A percentile compares a stretch with the other conserved stretches of the same genome.
These are phyloP conservation scores for Zygosaccharomyces siamensis DNA, from an alignment of 805 yeast genomes.

Conservation along the genomic window DNA sequence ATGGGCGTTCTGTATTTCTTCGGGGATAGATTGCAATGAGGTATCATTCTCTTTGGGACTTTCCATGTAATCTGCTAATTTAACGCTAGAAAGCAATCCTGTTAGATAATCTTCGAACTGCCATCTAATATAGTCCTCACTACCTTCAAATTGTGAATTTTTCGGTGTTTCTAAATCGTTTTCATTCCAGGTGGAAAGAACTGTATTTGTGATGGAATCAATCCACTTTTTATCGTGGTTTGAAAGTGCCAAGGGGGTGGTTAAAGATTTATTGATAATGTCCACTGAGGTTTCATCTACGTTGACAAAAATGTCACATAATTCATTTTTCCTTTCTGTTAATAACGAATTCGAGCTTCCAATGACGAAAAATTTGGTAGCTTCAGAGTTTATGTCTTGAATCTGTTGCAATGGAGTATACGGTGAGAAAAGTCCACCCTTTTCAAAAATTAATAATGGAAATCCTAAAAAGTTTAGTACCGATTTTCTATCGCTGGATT, in stretches of 20 bases:
- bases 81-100: constrained; percentile 66
- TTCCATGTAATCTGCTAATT: constrained; percentile 56
- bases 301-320: constrained; percentile 70
- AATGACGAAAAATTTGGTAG: constrained; percentile 60
- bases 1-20: constrained; percentile 29
- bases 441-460: constrained; percentile 80
- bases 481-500: constrained; percentile 73
- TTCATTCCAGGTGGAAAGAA: constrained; percentile 41
- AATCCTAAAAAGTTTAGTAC: constrained; percentile 77
- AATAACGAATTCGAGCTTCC: constrained; percentile 88
- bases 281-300: constrained; percentile 51
- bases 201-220: constrained; percentile 49
- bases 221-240: constrained; percentile 74
- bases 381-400: constrained; percentile 56
- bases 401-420: constrained; percentile 92
- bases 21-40: constrained; percentile 33
- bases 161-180: constrained; percentile 39
- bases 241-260: constrained; percentile 43
- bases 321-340: constrained; percentile 53
- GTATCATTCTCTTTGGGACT: constrained; percentile 36
- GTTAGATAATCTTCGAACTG: constrained; percentile 87
- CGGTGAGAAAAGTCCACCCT: constrained; percentile 86
- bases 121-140: constrained; percentile 83
- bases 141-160: constrained; percentile 53
- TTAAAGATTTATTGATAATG: constrained; percentile 40